Evolutionary conservation across 2,329 filamentous ascomycete species (phyloP).

Genomic region (Fusarium sp.): DNA sequence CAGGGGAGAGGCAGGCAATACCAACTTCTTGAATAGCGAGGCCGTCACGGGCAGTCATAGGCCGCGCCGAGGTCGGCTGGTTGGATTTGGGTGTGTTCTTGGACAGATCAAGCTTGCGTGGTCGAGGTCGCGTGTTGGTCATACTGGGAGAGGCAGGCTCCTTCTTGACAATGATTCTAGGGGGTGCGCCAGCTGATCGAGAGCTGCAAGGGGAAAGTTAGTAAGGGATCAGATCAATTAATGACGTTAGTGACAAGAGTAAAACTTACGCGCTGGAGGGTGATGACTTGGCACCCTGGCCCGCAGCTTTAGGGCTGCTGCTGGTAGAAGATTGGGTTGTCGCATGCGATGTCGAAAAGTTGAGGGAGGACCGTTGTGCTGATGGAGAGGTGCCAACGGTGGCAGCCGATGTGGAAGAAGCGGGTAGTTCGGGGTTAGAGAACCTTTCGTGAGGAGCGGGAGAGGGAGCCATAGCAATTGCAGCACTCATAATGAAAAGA

Average conservation of each 20-base stretch:
- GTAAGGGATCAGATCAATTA: slow-evolving; percentile 21
- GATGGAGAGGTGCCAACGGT: slow-evolving; percentile 55
- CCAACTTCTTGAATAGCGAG: slow-evolving; percentile 92
- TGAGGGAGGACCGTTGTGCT: slow-evolving; percentile 55
- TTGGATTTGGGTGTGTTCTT: slow-evolving; percentile 67
- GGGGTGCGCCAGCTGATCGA: slow-evolving; percentile 57
- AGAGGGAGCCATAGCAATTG: slow-evolving; percentile 75
- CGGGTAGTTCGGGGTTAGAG: slow-evolving; percentile 63
- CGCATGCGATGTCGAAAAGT: slow-evolving; percentile 54
- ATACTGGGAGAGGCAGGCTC: slow-evolving; percentile 90
- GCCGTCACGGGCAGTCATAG: slow-evolving; percentile 82
- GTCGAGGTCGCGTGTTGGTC: slow-evolving; percentile 77
- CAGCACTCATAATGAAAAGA: slow-evolving; percentile 69
- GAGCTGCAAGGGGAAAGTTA: slow-evolving; percentile 25
- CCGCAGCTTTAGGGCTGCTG: slow-evolving; percentile 62
- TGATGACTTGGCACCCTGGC: slow-evolving; percentile 62
- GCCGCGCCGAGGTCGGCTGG: slow-evolving; percentile 72
- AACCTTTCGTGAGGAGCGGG: slow-evolving; percentile 74
- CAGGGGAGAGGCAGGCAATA: slow-evolving; percentile 92
- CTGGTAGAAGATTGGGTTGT: slow-evolving; percentile 62
- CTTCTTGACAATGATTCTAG: slow-evolving; percentile 95
- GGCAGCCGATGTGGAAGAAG: slow-evolving; percentile 49
- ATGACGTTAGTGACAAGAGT: background rate
- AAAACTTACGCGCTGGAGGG: slow-evolving; percentile 68
- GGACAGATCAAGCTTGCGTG: slow-evolving; percentile 81